Evolutionary conservation across 768 basidiomycete species (phyloP), one percentile per base, ranked within the genome.

Genomic region (Tephrocybe rancida): DNA sequence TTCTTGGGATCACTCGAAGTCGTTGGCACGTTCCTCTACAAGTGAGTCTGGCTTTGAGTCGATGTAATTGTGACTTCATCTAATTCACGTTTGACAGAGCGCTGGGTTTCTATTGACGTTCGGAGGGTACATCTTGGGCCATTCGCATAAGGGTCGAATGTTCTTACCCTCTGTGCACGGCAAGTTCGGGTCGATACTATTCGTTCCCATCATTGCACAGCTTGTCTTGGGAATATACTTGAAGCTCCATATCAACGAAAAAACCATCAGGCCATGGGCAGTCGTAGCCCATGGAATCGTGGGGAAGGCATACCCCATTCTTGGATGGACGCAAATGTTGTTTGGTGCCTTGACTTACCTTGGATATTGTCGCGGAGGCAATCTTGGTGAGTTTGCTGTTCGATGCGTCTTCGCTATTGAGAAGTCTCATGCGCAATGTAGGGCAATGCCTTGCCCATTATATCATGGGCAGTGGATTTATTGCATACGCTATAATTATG

Each of bases 21-120:
- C 81, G 85, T 62, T 95, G 90, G 86, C 95, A 97, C 67, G 92
- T 95, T 39, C 94, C 95, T 5, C 67, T 94, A 4, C 95, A 96
- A 72, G 90, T 87, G 45, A 34, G 77, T 53, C 9, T n/a, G 7
- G 37, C 35, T 11, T 48, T 14, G 14, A 29, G 2, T 14, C 14
- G 13, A 34, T 9, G 35, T 25, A 37, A 19, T 22, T 16, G 14
- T n/a, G 21, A 8, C 5, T 16, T 34, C 13, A 18, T 19, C 54
- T 38, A 14, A 35, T 48, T 16, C 22, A 34, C 19, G 24, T 27
- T 16, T n/a, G 21, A 44, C 53, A 92, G 88, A 78, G 78, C 51
- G 73, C 80, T 6, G 90, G 86, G 2, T 83, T 90, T 55, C 79
- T 79, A 1, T 70, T 96, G 44, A 89, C 89, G 3, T 70, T 81